phyloP scores from a whole-genome alignment of 2,329 filamentous ascomycete genomes.

The Helicocarpus griseus region DNA sequence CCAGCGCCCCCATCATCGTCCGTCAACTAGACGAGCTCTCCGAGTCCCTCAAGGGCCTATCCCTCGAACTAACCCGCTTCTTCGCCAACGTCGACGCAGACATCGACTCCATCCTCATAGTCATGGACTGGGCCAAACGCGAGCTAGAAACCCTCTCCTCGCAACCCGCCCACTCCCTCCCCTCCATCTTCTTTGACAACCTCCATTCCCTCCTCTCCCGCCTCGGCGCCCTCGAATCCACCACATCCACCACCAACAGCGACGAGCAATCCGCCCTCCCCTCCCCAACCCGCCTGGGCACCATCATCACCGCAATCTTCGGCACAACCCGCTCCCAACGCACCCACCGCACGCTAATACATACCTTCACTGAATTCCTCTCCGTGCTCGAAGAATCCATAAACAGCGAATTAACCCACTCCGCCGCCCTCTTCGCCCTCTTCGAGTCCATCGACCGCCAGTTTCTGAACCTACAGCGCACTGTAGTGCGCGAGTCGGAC shows the following conservation, averaged over 20 bases:
- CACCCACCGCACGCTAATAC: constrained; percentile 68
- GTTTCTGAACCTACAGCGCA: constrained; percentile 78
- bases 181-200: constrained; percentile 67
- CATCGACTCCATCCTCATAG: constrained; percentile 82
- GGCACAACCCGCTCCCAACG: constrained; percentile 73
- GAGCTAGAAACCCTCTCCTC: constrained; percentile 64
- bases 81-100: constrained; percentile 90
- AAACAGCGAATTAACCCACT: constrained; percentile 70
- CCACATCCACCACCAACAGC: constrained; percentile 13
- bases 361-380: constrained; percentile 82
- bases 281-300: constrained; percentile 57
- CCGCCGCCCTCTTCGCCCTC: constrained; percentile 70
- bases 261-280: constrained; percentile 6
- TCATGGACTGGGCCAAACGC: constrained; percentile 92
- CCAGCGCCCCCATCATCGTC: constrained; percentile 76
- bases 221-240: constrained; percentile 32
- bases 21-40: constrained; percentile 75
- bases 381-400: constrained; percentile 83
- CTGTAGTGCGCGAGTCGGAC: constrained; percentile 72
- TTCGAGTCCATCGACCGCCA: constrained; percentile 87
- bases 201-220: constrained; percentile 66
- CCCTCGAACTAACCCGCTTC: constrained; percentile 79
- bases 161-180: constrained; percentile 53
- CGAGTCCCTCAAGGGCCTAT: constrained; percentile 73
- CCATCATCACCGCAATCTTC: constrained; percentile 61